phyloP scores from a whole-genome alignment of 2,329 filamentous ascomycete genomes.

The Samsoniella hepiali region DNA sequence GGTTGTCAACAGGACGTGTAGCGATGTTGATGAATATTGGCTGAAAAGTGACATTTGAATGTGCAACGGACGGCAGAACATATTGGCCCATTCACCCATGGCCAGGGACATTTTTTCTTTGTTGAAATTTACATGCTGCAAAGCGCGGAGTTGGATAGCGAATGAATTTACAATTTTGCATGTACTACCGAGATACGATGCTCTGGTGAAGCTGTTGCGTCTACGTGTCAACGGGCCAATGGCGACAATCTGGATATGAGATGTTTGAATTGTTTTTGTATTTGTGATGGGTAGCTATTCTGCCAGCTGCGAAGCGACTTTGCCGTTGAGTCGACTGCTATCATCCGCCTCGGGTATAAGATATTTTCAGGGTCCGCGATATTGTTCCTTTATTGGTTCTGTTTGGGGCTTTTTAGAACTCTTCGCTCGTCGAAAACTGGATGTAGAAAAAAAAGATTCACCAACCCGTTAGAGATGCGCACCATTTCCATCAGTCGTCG shows the following conservation, averaged over 20 bases:
- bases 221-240: too few species aligned
- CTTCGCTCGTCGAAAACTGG: constrained; percentile 26
- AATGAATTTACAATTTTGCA: neutral
- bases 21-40: neutral
- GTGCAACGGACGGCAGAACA: neutral
- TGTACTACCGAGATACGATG: neutral
- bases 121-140: constrained; percentile 7
- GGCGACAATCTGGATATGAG: neutral
- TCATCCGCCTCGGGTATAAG: constrained; percentile 1
- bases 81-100: neutral
- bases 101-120: constrained; percentile 3
- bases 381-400: neutral
- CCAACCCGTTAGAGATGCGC: neutral
- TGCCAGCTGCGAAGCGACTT: neutral
- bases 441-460: neutral
- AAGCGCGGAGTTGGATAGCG: constrained; percentile 17
- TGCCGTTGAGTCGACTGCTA: neutral
- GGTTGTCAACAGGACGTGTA: neutral
- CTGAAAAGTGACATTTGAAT: neutral
- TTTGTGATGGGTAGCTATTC: neutral
- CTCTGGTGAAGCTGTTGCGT: neutral
- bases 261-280: neutral
- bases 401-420: constrained; percentile 21
- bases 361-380: neutral
- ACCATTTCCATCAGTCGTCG: constrained; percentile 19